Evolutionary conservation across 2,329 filamentous ascomycete genomes (phyloP).

Genomic region (Fusarium longipes): DNA sequence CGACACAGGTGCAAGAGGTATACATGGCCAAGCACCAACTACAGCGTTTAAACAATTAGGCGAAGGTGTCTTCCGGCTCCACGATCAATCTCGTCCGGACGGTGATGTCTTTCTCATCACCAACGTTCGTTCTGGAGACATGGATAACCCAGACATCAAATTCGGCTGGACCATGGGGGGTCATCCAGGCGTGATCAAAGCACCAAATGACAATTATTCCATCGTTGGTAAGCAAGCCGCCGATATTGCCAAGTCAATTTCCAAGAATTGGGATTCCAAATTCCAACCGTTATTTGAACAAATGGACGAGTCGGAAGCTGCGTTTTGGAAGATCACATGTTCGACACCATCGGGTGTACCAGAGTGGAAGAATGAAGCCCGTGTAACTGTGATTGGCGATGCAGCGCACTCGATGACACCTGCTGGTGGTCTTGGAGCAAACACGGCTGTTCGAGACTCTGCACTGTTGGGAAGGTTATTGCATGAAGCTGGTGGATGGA

Average conservation of each 20-base stretch:
- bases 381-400: slow-evolving; percentile 69
- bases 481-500: slow-evolving; percentile 63
- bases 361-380: slow-evolving; percentile 67
- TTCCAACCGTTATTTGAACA: slow-evolving; percentile 68
- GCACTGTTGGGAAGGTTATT: slow-evolving; percentile 65
- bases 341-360: slow-evolving; percentile 69
- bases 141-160: slow-evolving; percentile 65
- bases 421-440: slow-evolving; percentile 66
- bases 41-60: slow-evolving; percentile 70
- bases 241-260: slow-evolving; percentile 65
- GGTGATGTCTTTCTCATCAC: slow-evolving; percentile 69
- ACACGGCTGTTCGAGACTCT: slow-evolving; percentile 67
- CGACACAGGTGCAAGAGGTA: slow-evolving; percentile 71
- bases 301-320: slow-evolving; percentile 66
- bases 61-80: slow-evolving; percentile 70
- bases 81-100: slow-evolving; percentile 59
- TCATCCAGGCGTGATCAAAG: slow-evolving; percentile 65
- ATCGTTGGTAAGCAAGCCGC: slow-evolving; percentile 68
- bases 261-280: slow-evolving; percentile 65
- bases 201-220: slow-evolving; percentile 69
- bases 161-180: slow-evolving; percentile 75
- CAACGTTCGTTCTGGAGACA: slow-evolving; percentile 70
- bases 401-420: slow-evolving; percentile 70
- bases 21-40: slow-evolving; percentile 73
- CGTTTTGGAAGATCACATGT: slow-evolving; percentile 75